Base-by-base conservation (phyloP, 441 rosid genomes). In the Breynia disticha region DNA sequence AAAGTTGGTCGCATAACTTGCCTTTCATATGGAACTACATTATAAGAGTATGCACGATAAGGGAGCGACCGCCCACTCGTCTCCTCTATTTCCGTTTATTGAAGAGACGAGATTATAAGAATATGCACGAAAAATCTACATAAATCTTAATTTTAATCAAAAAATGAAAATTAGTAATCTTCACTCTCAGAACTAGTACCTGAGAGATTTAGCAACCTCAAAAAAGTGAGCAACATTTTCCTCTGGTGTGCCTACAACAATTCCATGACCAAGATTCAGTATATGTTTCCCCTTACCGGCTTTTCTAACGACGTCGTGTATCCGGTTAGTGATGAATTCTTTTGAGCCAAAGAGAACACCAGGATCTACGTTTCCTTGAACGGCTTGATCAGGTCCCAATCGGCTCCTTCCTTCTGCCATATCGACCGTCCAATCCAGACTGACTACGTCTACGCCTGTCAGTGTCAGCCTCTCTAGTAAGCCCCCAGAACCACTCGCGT, bases 361-460 rank as follows among this genome's bases (percentile, higher is more conserved):
- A 0, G 97, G 97, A 59, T 88, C 98, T 19, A 88, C 83, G 9
- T 91, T 91, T 50, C 98, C 98, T 62, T 91, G 98, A 57, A 88
- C 95, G 0, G 95, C 97, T 57, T 82, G 51, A 38, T 81, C 72
- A 1, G 75, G 63, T 57, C 98, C 98, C 52, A 91, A 43, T 54
- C 95, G 72, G 68, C 73, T 82, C 60, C 95, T 79, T 49, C 95
- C 96, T 72, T 93, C 97, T 46, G 95, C 96, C 96, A 93, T 89
- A 75, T 93, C 96, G 28, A 88, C 93, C 9, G 96, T 82, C 97
- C 98, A 93, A 62, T 93, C 98, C 79, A 93, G 72, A 82, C 98
- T 86, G 57, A 93, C 93, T 12, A 93, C 98, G 54, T 93, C 97
- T 13, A 86, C 95, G 5, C 93, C 90, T 0, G 98, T 88, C 59